Evolutionary conservation across 495 filamentous ascomycete genomes (phyloP).

Genomic region (Talaromyces borbonicus): DNA sequence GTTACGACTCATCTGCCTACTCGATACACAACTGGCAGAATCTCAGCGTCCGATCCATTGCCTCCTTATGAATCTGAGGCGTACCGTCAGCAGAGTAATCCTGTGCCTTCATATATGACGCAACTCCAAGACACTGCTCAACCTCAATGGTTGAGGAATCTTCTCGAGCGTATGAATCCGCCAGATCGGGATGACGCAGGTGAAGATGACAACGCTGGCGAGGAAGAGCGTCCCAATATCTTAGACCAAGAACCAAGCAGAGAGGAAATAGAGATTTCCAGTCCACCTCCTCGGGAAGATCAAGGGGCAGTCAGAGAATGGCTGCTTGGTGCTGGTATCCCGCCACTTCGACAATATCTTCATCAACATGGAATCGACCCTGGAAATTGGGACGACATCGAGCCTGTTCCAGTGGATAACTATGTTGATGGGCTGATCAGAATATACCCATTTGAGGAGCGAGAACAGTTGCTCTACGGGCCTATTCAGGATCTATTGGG

Average conservation of each 20-base stretch:
- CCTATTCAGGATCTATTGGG: slow-evolving; percentile 27
- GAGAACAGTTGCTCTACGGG: slow-evolving; percentile 22
- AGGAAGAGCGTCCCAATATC: slow-evolving; percentile 1
- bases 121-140: slow-evolving; percentile 24
- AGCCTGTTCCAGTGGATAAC: slow-evolving; percentile 27
- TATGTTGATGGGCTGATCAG: slow-evolving; percentile 27
- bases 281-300: slow-evolving; percentile 17
- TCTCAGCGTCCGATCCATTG: slow-evolving; percentile 37
- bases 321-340: slow-evolving; percentile 27
- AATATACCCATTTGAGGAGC: slow-evolving; percentile 18
- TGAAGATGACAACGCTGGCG: slow-evolving; percentile 7
- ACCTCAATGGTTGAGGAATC: slow-evolving; percentile 34
- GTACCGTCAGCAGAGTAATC: slow-evolving; percentile 29
- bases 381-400: slow-evolving; percentile 34
- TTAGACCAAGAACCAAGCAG: slow-evolving; percentile 3
- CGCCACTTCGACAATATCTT: slow-evolving; percentile 27
- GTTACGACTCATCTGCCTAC: slow-evolving; percentile 35
- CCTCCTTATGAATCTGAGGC: slow-evolving; percentile 37
- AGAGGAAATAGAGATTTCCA: slow-evolving; percentile 9
- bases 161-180: slow-evolving; percentile 29
- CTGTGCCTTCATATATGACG: slow-evolving; percentile 25
- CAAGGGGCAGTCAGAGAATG: slow-evolving; percentile 27
- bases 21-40: slow-evolving; percentile 30
- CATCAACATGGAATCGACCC: slow-evolving; percentile 34
- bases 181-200: slow-evolving; percentile 8